Base-by-base conservation (phyloP, 345 rosid genomes). In the Eucalyptus erythrocorys region DNA sequence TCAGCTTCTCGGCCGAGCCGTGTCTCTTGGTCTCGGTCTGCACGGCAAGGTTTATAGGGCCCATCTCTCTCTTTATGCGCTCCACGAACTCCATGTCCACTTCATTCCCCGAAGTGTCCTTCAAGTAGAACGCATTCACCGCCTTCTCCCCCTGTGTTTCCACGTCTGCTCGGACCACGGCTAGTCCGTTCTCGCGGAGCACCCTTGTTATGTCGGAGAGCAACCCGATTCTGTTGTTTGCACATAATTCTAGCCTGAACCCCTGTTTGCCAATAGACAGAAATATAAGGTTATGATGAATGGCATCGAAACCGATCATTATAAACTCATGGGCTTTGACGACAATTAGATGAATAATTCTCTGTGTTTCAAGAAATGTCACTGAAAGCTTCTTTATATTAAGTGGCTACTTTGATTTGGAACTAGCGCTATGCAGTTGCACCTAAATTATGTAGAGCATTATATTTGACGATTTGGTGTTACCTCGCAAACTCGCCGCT, bases 161-260 rank as follows among this genome's bases (percentile, higher is more conserved):
- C 87, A 95, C 92, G 34, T 93, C 96, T 13, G 98, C 98, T 86
- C 96, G 91, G 26, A 94, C 96, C 21, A 95, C 96, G 0, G 93
- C 91, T 7, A 96, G 93, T 9, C 98, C 97, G 17, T 95, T 93
- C 90, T 95, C 98, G 24, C 96, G 92, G 4, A 96, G 93, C 32
- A 94, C 93, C 68, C 97, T 88, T 7, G 97, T 92, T 89, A 96
- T 91, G 90, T 96, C 97, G 4, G 97, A 95, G 15, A 95, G 91
- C 43, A 96, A 85, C 43, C 97, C 98, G 21, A 94, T 90, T 85
- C 97, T 90, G 61, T 95, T 93, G 50, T 92, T 93, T 19, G 98
- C 96, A 85, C 95, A 89, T 85, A 96, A 50, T 89, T 95, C 94
- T 55, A 95, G 71, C 51, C 90, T 93, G 66, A 95, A 81, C 5